Conservation (phyloP, 2,329 filamentous ascomycete species). For the Trichoderma afroharzianum region DNA sequence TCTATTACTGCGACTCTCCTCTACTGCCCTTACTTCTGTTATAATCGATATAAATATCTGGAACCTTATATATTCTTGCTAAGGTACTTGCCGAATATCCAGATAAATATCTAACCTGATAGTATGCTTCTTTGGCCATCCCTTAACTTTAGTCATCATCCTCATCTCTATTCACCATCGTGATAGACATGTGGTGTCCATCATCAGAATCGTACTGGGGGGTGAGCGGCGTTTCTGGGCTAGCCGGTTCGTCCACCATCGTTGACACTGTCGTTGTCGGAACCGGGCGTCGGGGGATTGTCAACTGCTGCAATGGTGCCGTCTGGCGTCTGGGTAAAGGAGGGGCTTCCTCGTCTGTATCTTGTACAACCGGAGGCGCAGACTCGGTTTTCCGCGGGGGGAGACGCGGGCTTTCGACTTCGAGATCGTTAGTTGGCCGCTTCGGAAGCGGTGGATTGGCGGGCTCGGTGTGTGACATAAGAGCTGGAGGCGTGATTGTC, state of each 20-base stretch:
- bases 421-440: slow-evolving; percentile 11
- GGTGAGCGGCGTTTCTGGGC: slow-evolving; percentile 24
- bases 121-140: neutral
- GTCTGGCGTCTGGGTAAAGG: slow-evolving; percentile 12
- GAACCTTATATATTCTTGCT: neutral
- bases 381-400: neutral
- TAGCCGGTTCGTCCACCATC: neutral
- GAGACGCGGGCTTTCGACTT: neutral
- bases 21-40: neutral
- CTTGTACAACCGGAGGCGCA: neutral
- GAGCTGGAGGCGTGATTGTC: slow-evolving; percentile 28
- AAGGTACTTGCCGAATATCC: neutral
- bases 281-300: slow-evolving; percentile 12
- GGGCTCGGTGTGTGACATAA: slow-evolving; percentile 21
- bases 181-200: slow-evolving; percentile 35
- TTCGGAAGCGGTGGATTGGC: slow-evolving; percentile 23
- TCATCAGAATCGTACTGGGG: slow-evolving; percentile 31
- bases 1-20: neutral
- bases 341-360: neutral
- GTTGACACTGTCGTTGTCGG: neutral
- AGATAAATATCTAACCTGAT: neutral
- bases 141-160: slow-evolving; percentile 23
- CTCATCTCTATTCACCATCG: slow-evolving; percentile 36
- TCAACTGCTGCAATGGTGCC: neutral
- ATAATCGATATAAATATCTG: neutral